Conservation (phyloP, 169 alveolate genomes). For the Theileria annulata region DNA sequence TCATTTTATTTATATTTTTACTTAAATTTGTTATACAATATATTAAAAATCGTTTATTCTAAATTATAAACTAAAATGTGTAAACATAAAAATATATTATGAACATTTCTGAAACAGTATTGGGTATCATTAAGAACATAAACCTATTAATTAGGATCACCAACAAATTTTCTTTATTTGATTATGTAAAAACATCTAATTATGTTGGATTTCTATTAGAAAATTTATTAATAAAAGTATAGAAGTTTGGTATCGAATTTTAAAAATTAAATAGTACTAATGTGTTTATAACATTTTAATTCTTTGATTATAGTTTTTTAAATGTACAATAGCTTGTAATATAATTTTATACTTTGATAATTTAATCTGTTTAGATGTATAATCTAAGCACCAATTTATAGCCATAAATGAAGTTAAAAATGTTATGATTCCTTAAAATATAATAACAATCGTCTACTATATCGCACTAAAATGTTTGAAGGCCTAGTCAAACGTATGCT, state of each 20-base stretch:
- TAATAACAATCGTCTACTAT: background rate
- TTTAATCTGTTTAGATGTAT: background rate
- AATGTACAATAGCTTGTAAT: background rate
- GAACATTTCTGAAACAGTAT: background rate
- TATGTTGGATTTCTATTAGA: background rate
- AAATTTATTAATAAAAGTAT: background rate
- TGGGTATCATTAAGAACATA: background rate
- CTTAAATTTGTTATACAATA: too few relatives aligned
- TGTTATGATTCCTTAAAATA: slow-evolving; percentile 7
- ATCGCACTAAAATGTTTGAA: slow-evolving; percentile 74
- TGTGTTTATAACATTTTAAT: background rate
- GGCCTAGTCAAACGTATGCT: slow-evolving; percentile 81
- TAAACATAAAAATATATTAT: too few relatives aligned
- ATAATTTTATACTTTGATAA: background rate
- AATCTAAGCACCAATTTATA: background rate
- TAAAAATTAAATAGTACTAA: background rate
- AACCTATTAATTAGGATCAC: background rate
- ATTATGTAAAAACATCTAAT: background rate
- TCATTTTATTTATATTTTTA: too few relatives aligned
- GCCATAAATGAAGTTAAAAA: slow-evolving; percentile 2
- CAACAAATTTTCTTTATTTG: background rate
- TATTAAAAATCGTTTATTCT: too few relatives aligned
- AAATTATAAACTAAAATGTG: background rate
- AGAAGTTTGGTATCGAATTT: background rate
- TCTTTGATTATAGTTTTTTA: background rate